Evolutionary conservation across 140 eudicot genomes (phyloP), one percentile per base, ranked within the genome.

Genomic region (Erigeron philadelphicus): DNA sequence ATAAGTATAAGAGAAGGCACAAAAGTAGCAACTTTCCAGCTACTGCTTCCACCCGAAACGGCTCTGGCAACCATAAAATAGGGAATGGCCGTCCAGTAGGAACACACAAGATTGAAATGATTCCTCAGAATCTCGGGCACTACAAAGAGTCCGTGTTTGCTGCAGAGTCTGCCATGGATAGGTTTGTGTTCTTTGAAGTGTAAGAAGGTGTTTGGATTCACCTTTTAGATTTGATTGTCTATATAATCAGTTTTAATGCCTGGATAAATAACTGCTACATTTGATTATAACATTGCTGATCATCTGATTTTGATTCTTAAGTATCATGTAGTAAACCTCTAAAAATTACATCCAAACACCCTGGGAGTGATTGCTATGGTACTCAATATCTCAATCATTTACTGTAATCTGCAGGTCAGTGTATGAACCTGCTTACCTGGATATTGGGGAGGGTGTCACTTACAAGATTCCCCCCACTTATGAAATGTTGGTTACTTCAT

Each of bases 391-490:
- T 70, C 8, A 63, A 42, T 31, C 61, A 31, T 56, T 46, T 71
- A 54, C 67, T 35, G 71, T 64, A 64, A 55, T 71, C 31, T 64
- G 55, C 97, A 90, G 97, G 57, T 76, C 85, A 44, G 72, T 72
- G 66, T 65, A 66, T 61, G 96, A 88, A 78, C 90, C 96, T 74
- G 83, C 83, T 67, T 86, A 80, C 72, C 60, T 91, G 81, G 96
- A 91, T 71, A 84, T 91, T 50, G 97, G 96, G 17, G 90, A 91
- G 21, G 84, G 96, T 75, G 82, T 88, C 49, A 78, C 87, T 17
- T 91, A 91, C 76, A 83, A 82, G 77, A 88, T 91, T 69, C 97
- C 97, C 49, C 87, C 80, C 42, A 84, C 87, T 56, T 91, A 88
- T 81, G 96, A 88, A 67, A 72, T 75, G 79, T 72, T 91, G 71